Evolutionary conservation across 257 asterid species (phyloP).

Genomic region (Solanum appendiculatum): DNA sequence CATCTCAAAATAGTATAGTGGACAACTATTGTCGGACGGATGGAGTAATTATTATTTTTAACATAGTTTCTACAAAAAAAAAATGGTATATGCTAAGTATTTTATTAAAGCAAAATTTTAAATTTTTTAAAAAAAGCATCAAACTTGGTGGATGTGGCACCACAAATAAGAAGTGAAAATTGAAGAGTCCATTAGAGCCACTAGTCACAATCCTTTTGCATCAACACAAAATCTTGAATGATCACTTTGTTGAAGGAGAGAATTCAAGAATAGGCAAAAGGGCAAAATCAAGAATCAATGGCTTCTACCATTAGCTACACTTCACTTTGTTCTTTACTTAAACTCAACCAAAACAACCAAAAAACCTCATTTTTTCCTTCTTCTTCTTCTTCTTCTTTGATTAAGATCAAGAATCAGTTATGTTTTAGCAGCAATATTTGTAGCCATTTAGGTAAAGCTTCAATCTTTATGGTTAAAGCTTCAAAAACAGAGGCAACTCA

Average conservation of each 20-base stretch:
- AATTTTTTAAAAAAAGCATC: background rate
- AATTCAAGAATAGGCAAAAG: background rate
- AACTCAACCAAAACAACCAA: slow-evolving; percentile 23
- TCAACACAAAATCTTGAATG: background rate
- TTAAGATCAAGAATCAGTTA: slow-evolving; percentile 25
- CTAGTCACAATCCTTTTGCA: slow-evolving; percentile 16
- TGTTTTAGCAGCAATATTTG: slow-evolving; percentile 2
- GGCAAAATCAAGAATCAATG: background rate
- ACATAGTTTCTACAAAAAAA: background rate
- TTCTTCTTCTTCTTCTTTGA: slow-evolving; percentile 14
- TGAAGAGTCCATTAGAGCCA: slow-evolving; percentile 30
- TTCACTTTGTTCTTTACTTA: slow-evolving; percentile 26
- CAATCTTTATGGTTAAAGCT: slow-evolving; percentile 25
- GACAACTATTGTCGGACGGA: no score
- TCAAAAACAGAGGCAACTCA: slow-evolving; percentile 31
- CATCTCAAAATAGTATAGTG: no score
- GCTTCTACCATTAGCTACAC: background rate
- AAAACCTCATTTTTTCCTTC: slow-evolving; percentile 1
- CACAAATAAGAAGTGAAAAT: slow-evolving; percentile 13
- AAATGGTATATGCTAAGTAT: background rate
- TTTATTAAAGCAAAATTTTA: background rate
- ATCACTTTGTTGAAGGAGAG: background rate
- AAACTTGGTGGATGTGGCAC: slow-evolving; percentile 17
- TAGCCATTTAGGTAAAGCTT: slow-evolving; percentile 8
- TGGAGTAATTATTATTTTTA: no score